These are phyloP conservation scores for Ceratobasidium theobromae DNA, from an alignment of 1,284 basidiomycete species.

Conservation along the genomic window DNA sequence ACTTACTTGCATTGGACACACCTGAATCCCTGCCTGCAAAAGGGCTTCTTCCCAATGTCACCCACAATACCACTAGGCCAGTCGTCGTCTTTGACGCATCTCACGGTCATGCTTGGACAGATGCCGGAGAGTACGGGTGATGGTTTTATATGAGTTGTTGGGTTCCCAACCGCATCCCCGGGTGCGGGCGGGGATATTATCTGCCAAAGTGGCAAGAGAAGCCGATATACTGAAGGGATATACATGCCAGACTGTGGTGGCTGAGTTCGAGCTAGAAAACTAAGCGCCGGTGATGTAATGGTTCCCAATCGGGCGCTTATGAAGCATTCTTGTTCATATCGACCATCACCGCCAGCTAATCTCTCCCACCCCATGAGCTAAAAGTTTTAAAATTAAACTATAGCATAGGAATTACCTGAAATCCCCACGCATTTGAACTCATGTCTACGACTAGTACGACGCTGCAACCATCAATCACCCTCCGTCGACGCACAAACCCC, in stretches of 20 bases:
- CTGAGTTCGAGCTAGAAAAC: neutral
- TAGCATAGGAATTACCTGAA: neutral
- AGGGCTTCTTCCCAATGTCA: conserved; percentile 15
- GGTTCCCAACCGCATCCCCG: neutral
- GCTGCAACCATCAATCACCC: neutral
- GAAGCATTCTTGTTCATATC: neutral
- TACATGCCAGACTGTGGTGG: neutral
- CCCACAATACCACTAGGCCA: conserved; percentile 16
- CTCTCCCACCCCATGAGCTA: neutral
- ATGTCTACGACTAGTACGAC: neutral
- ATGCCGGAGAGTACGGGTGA: neutral
- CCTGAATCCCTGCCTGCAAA: neutral
- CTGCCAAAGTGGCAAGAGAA: neutral
- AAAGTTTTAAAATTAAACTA: neutral
- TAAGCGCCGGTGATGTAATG: neutral
- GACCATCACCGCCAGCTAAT: neutral
- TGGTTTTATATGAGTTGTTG: neutral
- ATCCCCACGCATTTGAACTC: neutral
- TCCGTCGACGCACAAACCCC: conserved; percentile 11
- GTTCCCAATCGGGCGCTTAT: neutral
- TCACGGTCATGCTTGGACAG: neutral
- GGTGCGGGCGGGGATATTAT: neutral
- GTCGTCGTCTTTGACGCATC: conserved; percentile 8
- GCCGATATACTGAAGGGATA: neutral
- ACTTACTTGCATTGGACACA: conserved; percentile 30